Base-by-base conservation (phyloP, 345 rosid genomes). In the Moricandia moricandioides region DNA sequence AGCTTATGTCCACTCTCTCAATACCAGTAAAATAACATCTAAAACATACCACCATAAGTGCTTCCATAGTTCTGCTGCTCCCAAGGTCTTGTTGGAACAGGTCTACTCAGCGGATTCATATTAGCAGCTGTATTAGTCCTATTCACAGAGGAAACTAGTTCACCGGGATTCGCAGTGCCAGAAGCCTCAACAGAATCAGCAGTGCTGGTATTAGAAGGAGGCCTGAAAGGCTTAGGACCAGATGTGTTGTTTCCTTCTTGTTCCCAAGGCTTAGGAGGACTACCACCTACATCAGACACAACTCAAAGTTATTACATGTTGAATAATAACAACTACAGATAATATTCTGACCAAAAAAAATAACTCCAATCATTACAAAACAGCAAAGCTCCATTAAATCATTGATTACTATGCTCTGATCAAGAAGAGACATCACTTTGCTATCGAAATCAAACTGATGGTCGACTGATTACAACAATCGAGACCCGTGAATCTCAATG, bases 21-120 rank as follows among this genome's bases (percentile, higher is more conserved):
- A 71, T 21, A 37, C 27, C 31, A 39, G 1, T 9, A 58, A 24
- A 17, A 61, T 9, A 60, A 70, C 26, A 31, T 24, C 11, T 30
- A n/a, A 83, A 29, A 79, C 88, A 89, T 84, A 73, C 81, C 78
- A 58, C 94, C 96, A 72, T 80, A 83, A 5, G 65, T 78, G 76
- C 27, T 76, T 51, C 92, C 93, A 47, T 86, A 86, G 2, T 27
- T 1, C 69, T 91, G 95, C 67, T 88, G 96, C 2, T 43, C 49
- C 49, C 49, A 43, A 4, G 49, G 49, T 11, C 49, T 43, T 4
- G 49, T 13, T 1, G 49, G 49, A 43, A 43, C 49, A 43, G 49
- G 49, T 13, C 49, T 43, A 43, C 49, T 43, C 49, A 43, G 47
- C 0, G 13, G 13, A 40, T 40, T 40, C 5, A 40, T 12, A 43